A percentile compares a stretch with the other conserved stretches of the same genome.
phyloP scores from a whole-genome alignment of 176 grass and related monocot genomes.

The maize (Zea mays) region Zm-B73-REFERENCE-NAM-5.0 NC_050099.1:196756001-196756500 shows the following conservation, averaged over 20 bases:
- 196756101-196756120: background rate
- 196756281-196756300: background rate
- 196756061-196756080: background rate
- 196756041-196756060: background rate
- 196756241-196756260: too few species aligned
- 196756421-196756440: background rate
- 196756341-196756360: background rate
- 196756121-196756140: background rate
- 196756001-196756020: background rate
- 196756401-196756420: too few species aligned
- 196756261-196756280: too few species aligned
- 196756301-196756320: background rate
- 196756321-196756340: background rate
- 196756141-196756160: too few species aligned
- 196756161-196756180: background rate
- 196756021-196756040: background rate
- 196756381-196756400: background rate
- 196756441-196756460: background rate
- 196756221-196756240: background rate
- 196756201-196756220: conserved; percentile 1
- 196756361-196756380: background rate
- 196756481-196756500: background rate
- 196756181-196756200: background rate
- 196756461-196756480: background rate
- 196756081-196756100: background rate